Evolutionary conservation across 2,329 filamentous ascomycete species (phyloP).

Genomic region (Fusarium sp.): DNA sequence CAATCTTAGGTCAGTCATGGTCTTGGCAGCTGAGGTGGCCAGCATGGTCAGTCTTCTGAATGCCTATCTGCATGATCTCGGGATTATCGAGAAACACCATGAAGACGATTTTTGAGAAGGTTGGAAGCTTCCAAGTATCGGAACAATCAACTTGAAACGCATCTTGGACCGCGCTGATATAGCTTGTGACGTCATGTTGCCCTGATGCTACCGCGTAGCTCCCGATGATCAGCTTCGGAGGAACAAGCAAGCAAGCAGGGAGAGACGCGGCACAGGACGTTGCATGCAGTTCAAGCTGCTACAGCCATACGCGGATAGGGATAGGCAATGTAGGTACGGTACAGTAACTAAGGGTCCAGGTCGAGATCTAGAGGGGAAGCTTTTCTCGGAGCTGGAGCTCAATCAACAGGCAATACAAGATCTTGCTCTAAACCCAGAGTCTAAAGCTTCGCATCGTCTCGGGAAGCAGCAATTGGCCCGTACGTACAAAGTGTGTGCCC

Average conservation of each 20-base stretch:
- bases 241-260: slow-evolving; percentile 1
- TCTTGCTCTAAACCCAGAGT: background rate
- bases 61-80: background rate
- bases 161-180: background rate
- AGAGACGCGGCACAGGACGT: background rate
- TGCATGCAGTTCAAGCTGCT: slow-evolving; percentile 28
- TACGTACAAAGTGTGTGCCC: background rate
- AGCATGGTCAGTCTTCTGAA: background rate
- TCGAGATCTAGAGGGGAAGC: slow-evolving; percentile 3
- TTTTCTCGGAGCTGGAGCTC: background rate
- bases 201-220: background rate
- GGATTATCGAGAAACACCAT: background rate
- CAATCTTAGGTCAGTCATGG: background rate
- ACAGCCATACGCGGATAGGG: background rate
- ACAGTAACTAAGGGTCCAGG: background rate
- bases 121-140: background rate
- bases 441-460: background rate
- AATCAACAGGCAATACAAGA: background rate
- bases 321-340: background rate
- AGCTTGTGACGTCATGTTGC: slow-evolving; percentile 30
- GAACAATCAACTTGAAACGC: background rate
- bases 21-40: slow-evolving; percentile 6
- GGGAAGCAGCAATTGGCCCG: slow-evolving; percentile 20
- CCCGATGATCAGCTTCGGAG: background rate
- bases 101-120: background rate